These are phyloP conservation scores for Neurospora discreta DNA, from an alignment of 495 filamentous ascomycete genomes.

Conservation along the genomic window DNA sequence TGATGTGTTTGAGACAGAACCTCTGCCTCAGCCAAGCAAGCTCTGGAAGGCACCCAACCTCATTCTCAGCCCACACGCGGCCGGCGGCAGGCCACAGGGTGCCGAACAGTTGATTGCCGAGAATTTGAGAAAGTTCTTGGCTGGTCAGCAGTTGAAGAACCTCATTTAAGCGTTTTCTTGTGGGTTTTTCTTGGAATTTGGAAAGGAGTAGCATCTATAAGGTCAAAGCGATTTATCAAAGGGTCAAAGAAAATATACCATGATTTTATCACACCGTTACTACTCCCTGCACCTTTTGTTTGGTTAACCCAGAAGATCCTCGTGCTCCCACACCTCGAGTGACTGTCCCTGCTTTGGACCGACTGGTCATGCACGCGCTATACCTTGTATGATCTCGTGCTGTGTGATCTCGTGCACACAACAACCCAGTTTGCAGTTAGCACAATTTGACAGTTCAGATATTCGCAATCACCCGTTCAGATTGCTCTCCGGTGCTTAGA, in stretches of 20 bases:
- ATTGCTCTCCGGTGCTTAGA: no score
- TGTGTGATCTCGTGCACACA: no score
- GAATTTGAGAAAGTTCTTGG: constrained; percentile 42
- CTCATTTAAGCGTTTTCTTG: constrained; percentile 21
- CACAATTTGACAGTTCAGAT: no score
- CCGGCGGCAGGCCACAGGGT: constrained; percentile 42
- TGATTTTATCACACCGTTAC: no score
- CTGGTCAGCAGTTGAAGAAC: constrained; percentile 42
- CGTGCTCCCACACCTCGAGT: no score
- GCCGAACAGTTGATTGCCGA: constrained; percentile 41
- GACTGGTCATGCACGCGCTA: no score
- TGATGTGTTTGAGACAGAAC: constrained; percentile 76
- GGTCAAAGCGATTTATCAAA: not conserved
- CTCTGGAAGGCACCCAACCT: constrained; percentile 30
- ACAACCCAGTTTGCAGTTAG: no score
- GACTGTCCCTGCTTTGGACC: no score
- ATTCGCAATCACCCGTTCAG: no score
- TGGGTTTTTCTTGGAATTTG: not conserved
- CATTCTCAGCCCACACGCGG: constrained; percentile 35
- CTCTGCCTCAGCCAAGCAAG: constrained; percentile 30
- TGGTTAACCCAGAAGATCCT: no score
- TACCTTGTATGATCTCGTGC: no score
- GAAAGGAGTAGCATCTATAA: not conserved
- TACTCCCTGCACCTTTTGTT: no score
- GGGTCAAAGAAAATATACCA: not conserved